phyloP scores from a whole-genome alignment of 2,329 filamentous ascomycete genomes.

The Fusarium vanettenii region DNA sequence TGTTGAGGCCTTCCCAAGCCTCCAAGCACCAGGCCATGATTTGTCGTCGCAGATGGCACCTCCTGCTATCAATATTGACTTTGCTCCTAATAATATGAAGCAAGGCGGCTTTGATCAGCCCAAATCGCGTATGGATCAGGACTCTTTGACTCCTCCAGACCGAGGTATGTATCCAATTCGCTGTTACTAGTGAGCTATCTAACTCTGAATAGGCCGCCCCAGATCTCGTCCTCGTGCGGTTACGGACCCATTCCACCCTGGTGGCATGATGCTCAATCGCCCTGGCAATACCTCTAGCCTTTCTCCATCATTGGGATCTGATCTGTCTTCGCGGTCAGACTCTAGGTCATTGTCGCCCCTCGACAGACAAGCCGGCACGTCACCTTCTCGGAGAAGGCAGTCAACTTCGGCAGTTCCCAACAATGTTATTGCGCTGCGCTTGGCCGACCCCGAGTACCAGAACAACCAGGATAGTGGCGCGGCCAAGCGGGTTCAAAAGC shows the following conservation, averaged over 20 bases:
- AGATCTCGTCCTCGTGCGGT: conserved; percentile 65
- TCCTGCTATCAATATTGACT: conserved; percentile 95
- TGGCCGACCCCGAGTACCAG: conserved; percentile 89
- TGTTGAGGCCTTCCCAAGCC: conserved; percentile 64
- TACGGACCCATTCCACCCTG: conserved; percentile 69
- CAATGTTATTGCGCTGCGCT: conserved; percentile 82
- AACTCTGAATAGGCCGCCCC: conserved; percentile 55
- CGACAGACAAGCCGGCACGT: conserved; percentile 60
- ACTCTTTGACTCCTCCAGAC: conserved; percentile 86
- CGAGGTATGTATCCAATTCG: conserved; percentile 60
- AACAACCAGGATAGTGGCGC: conserved; percentile 70
- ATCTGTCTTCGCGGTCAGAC: conserved; percentile 57
- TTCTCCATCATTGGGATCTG: conserved; percentile 63
- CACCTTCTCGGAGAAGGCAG: conserved; percentile 60
- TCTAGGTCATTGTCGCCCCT: conserved; percentile 70
- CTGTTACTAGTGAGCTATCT: conserved; percentile 18
- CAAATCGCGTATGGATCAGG: conserved; percentile 75
- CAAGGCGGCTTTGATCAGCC: conserved; percentile 56
- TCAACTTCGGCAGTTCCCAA: conserved; percentile 73
- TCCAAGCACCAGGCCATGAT: conserved; percentile 65
- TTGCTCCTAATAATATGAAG: conserved; percentile 77
- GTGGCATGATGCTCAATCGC: conserved; percentile 54
- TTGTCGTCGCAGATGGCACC: conserved; percentile 81
- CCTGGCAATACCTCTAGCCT: conserved; percentile 55
- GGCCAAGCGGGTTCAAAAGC: conserved; percentile 91